Evolutionary conservation across 2,329 filamentous ascomycete genomes (phyloP).

Genomic region (Beauveria caledonica): DNA sequence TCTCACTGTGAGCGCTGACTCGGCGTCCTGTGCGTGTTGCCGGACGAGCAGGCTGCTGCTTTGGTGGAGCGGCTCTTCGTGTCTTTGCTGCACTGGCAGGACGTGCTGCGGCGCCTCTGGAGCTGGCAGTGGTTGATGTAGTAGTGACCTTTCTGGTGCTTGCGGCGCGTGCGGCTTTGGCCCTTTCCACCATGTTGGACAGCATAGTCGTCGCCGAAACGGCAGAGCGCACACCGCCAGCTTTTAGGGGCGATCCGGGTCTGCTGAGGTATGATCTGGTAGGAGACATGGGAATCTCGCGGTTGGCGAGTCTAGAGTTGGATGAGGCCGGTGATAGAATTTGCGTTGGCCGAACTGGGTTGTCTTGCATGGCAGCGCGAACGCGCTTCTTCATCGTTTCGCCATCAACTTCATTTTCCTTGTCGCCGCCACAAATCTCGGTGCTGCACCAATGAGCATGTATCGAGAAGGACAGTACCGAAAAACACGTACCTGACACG

Average conservation of each 20-base stretch:
- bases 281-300: constrained; percentile 42
- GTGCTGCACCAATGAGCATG: constrained; percentile 38
- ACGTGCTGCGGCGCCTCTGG: constrained; percentile 28
- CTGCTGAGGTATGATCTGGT: constrained; percentile 50
- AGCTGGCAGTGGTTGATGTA: constrained; percentile 34
- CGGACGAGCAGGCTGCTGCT: constrained; percentile 26
- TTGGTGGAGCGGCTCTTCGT: constrained; percentile 18
- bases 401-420: constrained; percentile 61
- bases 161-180: constrained; percentile 46
- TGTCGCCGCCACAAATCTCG: constrained; percentile 55
- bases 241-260: constrained; percentile 56
- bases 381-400: constrained; percentile 65
- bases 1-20: constrained; percentile 52
- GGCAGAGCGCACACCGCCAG: constrained; percentile 30
- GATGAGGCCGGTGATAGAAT: constrained; percentile 76
- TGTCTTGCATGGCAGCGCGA: constrained; percentile 36
- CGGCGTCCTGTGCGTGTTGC: constrained; percentile 43
- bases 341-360: constrained; percentile 38
- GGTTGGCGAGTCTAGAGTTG: constrained; percentile 59
- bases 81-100: constrained; percentile 25
- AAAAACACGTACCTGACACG: constrained; percentile 39
- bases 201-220: constrained; percentile 37
- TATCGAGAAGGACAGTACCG: constrained; percentile 17
- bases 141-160: constrained; percentile 39
- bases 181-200: constrained; percentile 52